Evolutionary conservation across 257 asterid genomes (phyloP), one percentile per base, ranked within the genome.

Genomic region (Vinca minor): DNA sequence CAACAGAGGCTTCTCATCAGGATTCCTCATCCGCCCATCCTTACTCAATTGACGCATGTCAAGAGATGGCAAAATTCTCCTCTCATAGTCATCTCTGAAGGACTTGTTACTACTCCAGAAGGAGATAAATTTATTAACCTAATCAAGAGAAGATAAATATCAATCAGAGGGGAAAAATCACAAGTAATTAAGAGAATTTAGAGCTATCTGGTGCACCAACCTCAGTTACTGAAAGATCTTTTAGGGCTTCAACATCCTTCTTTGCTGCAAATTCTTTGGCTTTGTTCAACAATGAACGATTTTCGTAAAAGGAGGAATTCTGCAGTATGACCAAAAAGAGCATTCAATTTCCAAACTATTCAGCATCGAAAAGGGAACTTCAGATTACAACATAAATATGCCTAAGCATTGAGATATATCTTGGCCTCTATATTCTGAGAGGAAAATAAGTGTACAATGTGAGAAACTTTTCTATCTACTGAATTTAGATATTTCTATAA

Each of bases 251-350:
- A 31, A 83, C 68, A 53, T 91, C 94, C 77, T 86, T 88, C 66
- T 84, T 84, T 11, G 84, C 83, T n/a, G 96, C 98, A 68, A 86
- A 84, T 39, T 72, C 89, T 76, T 78, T 91, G 69, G 87, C 89
- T 74, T 82, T 80, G 48, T 71, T 74, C 81, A 86, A 63, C 42
- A 86, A 63, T 1, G 69, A 66, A 17, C 89, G 86, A 74, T 85
- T 78, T 73, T 78, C 81, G 69, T 68, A 82, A 78, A 80, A 91
- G 32, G 85, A 77, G 36, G 88, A 54, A 71, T 88, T 91, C 98
- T 91, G 92, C 76, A 70, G 39, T 45, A 54, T 20, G 15, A 15
- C 5, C 3, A 31, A 12, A 10, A 10, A 36, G 45, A 41, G 38
- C 5, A 10, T 50, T 49, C 17, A 18, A 42, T 21, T 17, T 20